A percentile compares a stretch with the other conserved stretches of the same genome.
These are phyloP conservation scores for Aristolochia californica DNA, from an alignment of 164 flowering plant genomes.

Conservation along the genomic window DNA sequence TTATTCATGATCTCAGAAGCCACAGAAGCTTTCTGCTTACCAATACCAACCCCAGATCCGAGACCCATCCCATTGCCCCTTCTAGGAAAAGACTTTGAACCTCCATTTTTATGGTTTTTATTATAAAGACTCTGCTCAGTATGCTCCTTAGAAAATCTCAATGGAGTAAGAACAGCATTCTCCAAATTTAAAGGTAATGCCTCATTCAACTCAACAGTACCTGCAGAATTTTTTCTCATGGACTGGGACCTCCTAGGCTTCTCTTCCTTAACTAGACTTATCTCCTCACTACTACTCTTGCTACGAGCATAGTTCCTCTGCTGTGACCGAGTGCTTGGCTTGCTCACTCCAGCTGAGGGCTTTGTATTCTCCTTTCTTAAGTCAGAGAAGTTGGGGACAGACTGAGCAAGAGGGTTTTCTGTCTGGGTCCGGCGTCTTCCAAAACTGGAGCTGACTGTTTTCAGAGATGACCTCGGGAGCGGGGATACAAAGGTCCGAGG, in stretches of 20 bases:
- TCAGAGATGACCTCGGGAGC: constrained; percentile 42
- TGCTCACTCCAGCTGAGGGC: constrained; percentile 50
- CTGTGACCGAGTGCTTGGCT: constrained; percentile 43
- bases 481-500: constrained; percentile 48
- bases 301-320: constrained; percentile 45
- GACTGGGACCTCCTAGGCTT: constrained; percentile 47
- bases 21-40: constrained; percentile 41
- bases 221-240: constrained; percentile 44
- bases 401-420: constrained; percentile 81
- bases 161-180: constrained; percentile 29
- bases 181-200: constrained; percentile 35
- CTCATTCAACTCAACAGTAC: constrained; percentile 45
- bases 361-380: constrained; percentile 81
- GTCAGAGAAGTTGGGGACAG: constrained; percentile 92
- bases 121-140: constrained; percentile 24
- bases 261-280: constrained; percentile 48
- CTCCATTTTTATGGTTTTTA: constrained; percentile 26
- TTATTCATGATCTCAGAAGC: constrained; percentile 29
- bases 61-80: constrained; percentile 62
- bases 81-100: constrained; percentile 47
- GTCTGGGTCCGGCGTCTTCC: constrained; percentile 48
- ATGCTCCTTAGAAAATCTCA: constrained; percentile 44
- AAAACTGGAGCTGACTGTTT: constrained; percentile 36
- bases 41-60: constrained; percentile 34
- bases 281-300: constrained; percentile 61